Conservation (phyloP, 2,329 filamentous ascomycete species). For the Rutstroemia sp. region DNA sequence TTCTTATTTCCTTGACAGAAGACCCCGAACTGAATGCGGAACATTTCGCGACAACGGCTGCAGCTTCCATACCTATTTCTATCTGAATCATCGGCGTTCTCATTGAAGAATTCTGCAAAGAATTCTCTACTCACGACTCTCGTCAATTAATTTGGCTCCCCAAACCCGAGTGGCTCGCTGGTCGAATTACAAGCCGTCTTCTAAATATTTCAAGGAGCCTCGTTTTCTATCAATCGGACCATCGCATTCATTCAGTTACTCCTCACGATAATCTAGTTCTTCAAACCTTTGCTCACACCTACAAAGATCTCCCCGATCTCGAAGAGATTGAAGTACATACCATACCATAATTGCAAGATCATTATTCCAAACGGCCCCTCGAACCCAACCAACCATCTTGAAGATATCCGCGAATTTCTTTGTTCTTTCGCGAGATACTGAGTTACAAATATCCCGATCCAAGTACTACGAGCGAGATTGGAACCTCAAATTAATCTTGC, state of each 20-base stretch:
- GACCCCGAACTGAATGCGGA: not conserved
- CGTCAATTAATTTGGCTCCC: not conserved
- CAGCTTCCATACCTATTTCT: not conserved
- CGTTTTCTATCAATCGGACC: not conserved
- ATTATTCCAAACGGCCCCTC: not conserved
- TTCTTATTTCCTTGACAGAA: not conserved
- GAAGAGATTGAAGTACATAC: conserved; percentile 1
- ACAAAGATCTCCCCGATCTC: not conserved
- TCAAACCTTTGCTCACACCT: not conserved
- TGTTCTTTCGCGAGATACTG: not conserved
- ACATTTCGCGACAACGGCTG: not conserved
- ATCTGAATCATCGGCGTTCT: not conserved
- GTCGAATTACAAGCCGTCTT: conserved; percentile 5
- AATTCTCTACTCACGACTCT: not conserved
- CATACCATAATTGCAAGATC: conserved; percentile 1
- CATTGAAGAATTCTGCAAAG: not conserved
- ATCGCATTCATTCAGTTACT: not conserved
- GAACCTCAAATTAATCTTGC: not conserved
- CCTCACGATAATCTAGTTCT: not conserved
- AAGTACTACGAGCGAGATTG: not conserved
- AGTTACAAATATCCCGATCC: not conserved
- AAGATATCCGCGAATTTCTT: conserved; percentile 4
- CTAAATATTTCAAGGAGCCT: not conserved
- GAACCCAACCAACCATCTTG: not conserved
- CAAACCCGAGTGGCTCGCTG: conserved; percentile 10